Evolutionary conservation across 164 flowering plant genomes (phyloP), one percentile per base, ranked within the genome.

Genomic region (Vitis rupestris): DNA sequence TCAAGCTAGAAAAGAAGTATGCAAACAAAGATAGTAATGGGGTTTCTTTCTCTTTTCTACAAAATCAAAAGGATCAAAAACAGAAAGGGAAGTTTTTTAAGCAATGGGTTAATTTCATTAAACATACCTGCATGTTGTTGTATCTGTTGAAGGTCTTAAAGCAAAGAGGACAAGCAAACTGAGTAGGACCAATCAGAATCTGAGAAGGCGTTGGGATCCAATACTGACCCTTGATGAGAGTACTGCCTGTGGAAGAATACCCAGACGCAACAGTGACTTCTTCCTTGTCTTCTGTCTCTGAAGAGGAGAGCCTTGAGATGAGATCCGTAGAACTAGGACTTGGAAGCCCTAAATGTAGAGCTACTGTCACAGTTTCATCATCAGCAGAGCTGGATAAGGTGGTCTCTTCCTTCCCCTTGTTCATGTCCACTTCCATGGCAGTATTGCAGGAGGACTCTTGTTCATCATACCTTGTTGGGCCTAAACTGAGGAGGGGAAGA

Each of bases 201-300:
- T 93, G 98, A 30, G 98, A 77, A 37, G 98, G 97, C 9, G 98
- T 90, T 11, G 98, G 98, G 75, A 93, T 93, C 98, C 98, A 93
- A 68, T 91, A 93, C 67, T 93, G 98, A 4, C 97, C 95, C 78
- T 84, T 93, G 81, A 87, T 85, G 73, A 91, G 85, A 31, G 37
- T 31, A 31, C 37, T 31, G 6, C 54, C 82, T 79, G 54, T 53
- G 50, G 83, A 54, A 9, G 75, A 66, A 67, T 64, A 81, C 64
- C 78, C 81, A 59, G 77, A 63, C 52, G 72, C 82, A 48, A 77
- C 68, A 64, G 74, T 72, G 4, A 73, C 85, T 51, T 75, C 85
- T 57, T 79, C 86, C 50, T 76, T 66, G 1, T 73, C 82, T 54
- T 68, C 68, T 52, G 61, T 72, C 72, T 19, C 66, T 50, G 82